phyloP scores from a whole-genome alignment of 2,329 filamentous ascomycete species.

The Aspergillus aculeatinus region DNA sequence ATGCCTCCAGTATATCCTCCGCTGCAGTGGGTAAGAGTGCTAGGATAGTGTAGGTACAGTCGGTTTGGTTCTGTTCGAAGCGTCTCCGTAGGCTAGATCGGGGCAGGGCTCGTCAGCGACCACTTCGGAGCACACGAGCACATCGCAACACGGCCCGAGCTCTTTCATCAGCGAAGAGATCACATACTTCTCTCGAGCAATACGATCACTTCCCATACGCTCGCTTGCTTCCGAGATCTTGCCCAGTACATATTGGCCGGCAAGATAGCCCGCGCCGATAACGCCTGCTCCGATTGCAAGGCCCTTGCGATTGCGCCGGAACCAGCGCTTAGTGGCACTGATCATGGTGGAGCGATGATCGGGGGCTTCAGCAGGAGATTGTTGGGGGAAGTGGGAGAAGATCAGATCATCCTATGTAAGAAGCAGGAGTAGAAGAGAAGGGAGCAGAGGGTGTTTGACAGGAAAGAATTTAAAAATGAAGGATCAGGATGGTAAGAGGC shows the following conservation, averaged over 20 bases:
- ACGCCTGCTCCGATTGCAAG: constrained; percentile 86
- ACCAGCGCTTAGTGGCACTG: constrained; percentile 79
- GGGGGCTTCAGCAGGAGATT: background rate
- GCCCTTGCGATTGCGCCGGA: constrained; percentile 85
- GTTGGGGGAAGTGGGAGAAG: constrained; percentile 6
- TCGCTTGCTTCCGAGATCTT: constrained; percentile 93
- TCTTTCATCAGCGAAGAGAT: background rate
- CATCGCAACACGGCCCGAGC: background rate
- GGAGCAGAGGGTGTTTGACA: background rate
- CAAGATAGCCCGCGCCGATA: constrained; percentile 85
- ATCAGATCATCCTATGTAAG: constrained; percentile 17
- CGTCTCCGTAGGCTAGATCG: constrained; percentile 75
- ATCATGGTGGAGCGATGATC: constrained; percentile 52
- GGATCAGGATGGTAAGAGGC: background rate
- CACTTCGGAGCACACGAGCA: constrained; percentile 15
- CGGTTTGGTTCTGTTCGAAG: constrained; percentile 98
- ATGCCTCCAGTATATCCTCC: constrained; percentile 79
- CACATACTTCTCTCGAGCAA: constrained; percentile 90
- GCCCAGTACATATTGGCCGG: constrained; percentile 84
- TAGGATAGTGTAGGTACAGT: constrained; percentile 97
- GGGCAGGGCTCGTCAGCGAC: constrained; percentile 13
- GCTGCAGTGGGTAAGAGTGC: constrained; percentile 89
- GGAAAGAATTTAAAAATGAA: background rate
- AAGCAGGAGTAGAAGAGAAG: background rate
- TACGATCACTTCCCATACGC: constrained; percentile 93